phyloP scores from a whole-genome alignment of 306 rosid genomes.

The Bauhinia variegata region DNA sequence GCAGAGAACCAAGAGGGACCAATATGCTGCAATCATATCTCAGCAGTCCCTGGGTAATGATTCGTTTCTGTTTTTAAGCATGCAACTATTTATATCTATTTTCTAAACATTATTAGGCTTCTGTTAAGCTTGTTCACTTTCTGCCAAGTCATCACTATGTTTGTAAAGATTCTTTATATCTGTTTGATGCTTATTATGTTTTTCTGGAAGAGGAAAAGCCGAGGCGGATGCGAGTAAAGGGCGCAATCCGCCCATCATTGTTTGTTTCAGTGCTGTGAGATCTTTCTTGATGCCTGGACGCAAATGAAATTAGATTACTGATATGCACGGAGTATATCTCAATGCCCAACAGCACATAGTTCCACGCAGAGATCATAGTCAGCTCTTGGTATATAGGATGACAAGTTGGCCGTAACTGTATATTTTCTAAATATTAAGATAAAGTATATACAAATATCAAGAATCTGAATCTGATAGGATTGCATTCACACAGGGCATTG shows the following conservation, averaged over 20 bases:
- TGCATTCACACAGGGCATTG: not conserved
- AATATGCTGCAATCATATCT: constrained; percentile 49
- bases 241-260: too few relatives aligned
- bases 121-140: not conserved
- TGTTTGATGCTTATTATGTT: not conserved
- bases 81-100: constrained; percentile 4
- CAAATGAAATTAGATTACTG: not conserved
- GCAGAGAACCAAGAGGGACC: constrained; percentile 54
- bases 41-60: constrained; percentile 60
- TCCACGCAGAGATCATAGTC: too few relatives aligned
- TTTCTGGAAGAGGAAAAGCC: not conserved
- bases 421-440: not conserved
- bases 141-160: not conserved
- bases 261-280: not conserved
- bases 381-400: not conserved
- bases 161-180: not conserved
- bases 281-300: constrained; percentile 1
- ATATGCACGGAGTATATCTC: not conserved
- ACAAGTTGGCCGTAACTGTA: not conserved
- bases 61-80: not conserved
- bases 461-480: constrained; percentile 11
- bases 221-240: too few relatives aligned
- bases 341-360: too few relatives aligned
- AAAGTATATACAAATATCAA: not conserved
- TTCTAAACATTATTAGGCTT: not conserved